Evolutionary conservation across 202 grass and related monocot genomes (phyloP).

Genomic region (Digitaria exilis): DNA sequence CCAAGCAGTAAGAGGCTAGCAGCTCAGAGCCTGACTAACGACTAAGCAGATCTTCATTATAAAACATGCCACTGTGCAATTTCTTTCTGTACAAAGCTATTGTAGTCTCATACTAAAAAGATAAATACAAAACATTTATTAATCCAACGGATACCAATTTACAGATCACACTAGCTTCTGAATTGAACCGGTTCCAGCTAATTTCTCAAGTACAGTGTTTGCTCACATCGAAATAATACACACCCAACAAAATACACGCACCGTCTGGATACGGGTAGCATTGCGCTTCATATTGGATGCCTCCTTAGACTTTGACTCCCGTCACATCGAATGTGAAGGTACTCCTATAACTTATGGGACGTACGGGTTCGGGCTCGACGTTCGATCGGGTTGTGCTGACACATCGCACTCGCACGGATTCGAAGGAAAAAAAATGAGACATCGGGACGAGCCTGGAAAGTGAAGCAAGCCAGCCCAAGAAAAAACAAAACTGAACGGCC

Average conservation of each 20-base stretch:
- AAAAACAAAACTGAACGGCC: no score
- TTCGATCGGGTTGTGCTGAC: no score
- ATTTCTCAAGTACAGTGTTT: slow-evolving; percentile 14
- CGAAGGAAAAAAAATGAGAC: no score
- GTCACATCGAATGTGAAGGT: no score
- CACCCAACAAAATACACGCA: neutral
- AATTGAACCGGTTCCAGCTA: neutral
- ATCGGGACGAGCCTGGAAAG: no score
- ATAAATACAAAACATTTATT: neutral
- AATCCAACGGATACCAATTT: neutral
- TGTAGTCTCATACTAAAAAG: neutral
- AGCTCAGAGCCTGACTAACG: no score
- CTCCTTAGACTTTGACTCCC: no score
- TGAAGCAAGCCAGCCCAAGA: no score
- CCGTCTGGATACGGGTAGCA: neutral
- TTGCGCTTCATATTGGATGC: slow-evolving; percentile 25
- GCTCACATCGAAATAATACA: slow-evolving; percentile 12
- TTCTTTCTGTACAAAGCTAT: neutral
- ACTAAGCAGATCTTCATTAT: no score
- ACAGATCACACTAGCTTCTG: neutral
- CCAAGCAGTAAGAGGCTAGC: no score
- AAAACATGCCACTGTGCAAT: neutral
- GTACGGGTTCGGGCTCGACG: no score
- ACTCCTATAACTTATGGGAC: neutral
- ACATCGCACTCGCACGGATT: no score